These are phyloP conservation scores for Crithidia brevicula DNA, from an alignment of 208 protist genomes.

Conservation along the genomic window DNA sequence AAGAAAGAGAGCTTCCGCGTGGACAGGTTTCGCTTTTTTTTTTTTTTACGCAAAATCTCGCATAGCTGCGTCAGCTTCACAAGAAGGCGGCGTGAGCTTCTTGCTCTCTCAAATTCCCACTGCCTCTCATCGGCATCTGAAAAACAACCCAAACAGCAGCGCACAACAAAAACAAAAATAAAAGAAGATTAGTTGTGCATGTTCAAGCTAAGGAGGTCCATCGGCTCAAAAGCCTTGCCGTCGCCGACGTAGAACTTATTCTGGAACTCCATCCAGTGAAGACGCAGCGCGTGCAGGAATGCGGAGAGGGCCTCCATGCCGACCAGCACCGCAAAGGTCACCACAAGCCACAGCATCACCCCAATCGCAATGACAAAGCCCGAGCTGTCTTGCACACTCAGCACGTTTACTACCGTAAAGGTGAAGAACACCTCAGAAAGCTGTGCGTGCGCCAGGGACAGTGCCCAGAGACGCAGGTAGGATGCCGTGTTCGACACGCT, in stretches of 20 bases:
- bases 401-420: conserved; percentile 64
- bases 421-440: conserved; percentile 94
- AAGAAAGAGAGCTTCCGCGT: too few species aligned
- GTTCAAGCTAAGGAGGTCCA: conserved; percentile 31
- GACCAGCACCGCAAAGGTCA: conserved; percentile 97
- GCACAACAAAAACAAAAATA: conserved; percentile 7
- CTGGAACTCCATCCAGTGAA: conserved; percentile 98
- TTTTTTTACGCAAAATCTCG: too few species aligned
- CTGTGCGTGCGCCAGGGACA: conserved; percentile 99
- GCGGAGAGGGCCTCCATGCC: conserved; percentile 99
- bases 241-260: conserved; percentile 97
- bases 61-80: too few species aligned
- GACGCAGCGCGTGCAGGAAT: conserved; percentile 99
- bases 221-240: conserved; percentile 74
- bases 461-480: conserved; percentile 99
- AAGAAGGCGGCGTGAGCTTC: too few species aligned
- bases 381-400: conserved; percentile 51
- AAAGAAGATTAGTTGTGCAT: conserved; percentile 8
- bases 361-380: conserved; percentile 84
- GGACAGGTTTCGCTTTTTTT: too few species aligned
- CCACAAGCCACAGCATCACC: conserved; percentile 92
- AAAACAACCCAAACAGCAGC: neutral
- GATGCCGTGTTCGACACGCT: conserved; percentile 99
- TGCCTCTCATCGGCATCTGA: too few species aligned
- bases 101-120: too few species aligned